A percentile compares a stretch with the other conserved stretches of the same genome.
Conservation (phyloP, 768 basidiomycete genomes). For the Pleurotus sapidus region DNA sequence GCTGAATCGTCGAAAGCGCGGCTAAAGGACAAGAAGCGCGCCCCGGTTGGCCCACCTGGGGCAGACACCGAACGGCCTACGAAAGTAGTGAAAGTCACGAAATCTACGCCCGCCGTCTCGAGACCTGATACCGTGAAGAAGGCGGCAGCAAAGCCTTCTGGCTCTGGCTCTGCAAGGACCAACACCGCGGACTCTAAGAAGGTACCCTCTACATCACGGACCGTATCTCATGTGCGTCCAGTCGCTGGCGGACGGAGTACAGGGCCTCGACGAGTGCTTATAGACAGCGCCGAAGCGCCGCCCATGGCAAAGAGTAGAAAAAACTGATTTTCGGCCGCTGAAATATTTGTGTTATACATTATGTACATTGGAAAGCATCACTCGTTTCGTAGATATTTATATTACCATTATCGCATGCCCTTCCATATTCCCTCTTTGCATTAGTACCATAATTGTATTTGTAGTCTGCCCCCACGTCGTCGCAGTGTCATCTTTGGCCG, state of each 20-base stretch:
- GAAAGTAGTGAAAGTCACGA: constrained; percentile 16
- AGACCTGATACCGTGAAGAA: not conserved
- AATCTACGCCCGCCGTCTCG: constrained; percentile 11
- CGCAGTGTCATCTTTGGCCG: not conserved
- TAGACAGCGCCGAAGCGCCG: constrained; percentile 67
- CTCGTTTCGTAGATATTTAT: not conserved
- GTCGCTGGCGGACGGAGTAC: constrained; percentile 26
- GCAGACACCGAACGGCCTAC: constrained; percentile 13
- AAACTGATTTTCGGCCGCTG: constrained; percentile 27
- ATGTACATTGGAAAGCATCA: not conserved
- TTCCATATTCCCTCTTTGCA: too few relatives aligned
- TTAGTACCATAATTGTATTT: not conserved
- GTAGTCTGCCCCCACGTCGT: not conserved
- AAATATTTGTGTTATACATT: too few relatives aligned
- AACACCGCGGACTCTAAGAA: not conserved
- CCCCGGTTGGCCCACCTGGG: constrained; percentile 17
- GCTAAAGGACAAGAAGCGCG: constrained; percentile 15
- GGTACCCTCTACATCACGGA: constrained; percentile 3
- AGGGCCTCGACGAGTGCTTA: constrained; percentile 63
- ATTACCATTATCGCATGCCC: not conserved
- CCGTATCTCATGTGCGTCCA: constrained; percentile 25
- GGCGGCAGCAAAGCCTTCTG: not conserved
- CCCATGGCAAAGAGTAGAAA: constrained; percentile 45
- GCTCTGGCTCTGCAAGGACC: constrained; percentile 11
- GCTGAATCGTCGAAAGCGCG: constrained; percentile 8